Base-by-base conservation (phyloP, 2,329 filamentous ascomycete species). In the Exophiala calicioides region DNA sequence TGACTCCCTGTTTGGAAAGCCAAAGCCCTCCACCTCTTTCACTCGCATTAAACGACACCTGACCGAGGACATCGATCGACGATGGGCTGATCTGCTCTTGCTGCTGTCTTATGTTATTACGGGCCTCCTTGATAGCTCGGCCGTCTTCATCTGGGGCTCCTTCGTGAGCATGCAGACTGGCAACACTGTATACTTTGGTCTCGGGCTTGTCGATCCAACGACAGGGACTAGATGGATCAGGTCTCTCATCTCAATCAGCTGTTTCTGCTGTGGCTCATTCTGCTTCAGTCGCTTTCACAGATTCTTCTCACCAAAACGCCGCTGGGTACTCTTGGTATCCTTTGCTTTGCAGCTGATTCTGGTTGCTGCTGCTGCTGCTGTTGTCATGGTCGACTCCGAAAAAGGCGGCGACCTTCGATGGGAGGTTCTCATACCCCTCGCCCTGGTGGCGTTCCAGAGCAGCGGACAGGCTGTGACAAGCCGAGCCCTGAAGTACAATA, bases 131-230 rank as follows among this genome's bases (percentile, higher is more conserved):
- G 87, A 91, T 67, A 88, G 84, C 66, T 82, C 85, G 2, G 82
- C 85, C 2, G 85, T 87, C 35, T 84, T 82, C 47, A 85, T 85
- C 31, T 90, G 85, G 83, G 85, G 86, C 9, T 84, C 84, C 2
- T 91, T 91, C 58, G 86, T 89, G 30, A 87, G 83, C 59, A 90
- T 90, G 86, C 87, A 90, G 62, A 90, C 86, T 23, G 86, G 85
- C 80, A 91, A 91, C 66, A 90, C 87, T 4, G 80, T 91, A 36
- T 91, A 89, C 63, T 73, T 90, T 10, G 87, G 86, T 6, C 76
- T 90, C 2, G 87, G 87, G 2, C 70, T 90, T n/a, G 75, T 80
- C 6, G 77, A 79, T 0, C 76, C 81, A 1, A 64, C 60, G 3
- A 69, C 69, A 9, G 72, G 72, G 5, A 77, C 75, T 13, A 76